Conservation (phyloP, 1,139 yeast genomes). For the Zygosaccharomyces sapae region DNA sequence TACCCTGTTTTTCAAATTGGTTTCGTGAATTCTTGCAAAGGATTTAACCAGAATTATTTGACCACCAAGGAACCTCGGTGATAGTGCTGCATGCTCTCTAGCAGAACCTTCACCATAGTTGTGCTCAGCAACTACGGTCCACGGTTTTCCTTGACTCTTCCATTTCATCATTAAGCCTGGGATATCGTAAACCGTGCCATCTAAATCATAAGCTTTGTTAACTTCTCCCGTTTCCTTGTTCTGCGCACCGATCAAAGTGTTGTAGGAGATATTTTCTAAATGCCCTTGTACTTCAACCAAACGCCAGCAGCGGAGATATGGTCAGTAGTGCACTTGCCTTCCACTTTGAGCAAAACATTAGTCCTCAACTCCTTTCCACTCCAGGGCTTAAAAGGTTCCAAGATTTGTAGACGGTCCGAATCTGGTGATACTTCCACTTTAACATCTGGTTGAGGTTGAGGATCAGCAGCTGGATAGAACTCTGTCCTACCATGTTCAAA, state of each 20-base stretch:
- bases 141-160: constrained; percentile 78
- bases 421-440: constrained; percentile 69
- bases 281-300: constrained; percentile 99
- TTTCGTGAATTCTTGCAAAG: constrained; percentile 92
- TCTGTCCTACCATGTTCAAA: constrained; percentile 77
- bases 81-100: constrained; percentile 96
- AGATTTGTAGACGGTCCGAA: constrained; percentile 74
- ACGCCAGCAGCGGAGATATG: constrained; percentile 98
- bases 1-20: constrained; percentile 94
- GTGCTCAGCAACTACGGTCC: constrained; percentile 96
- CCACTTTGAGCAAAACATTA: constrained; percentile 78
- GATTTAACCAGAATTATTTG: constrained; percentile 84
- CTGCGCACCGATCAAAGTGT: constrained; percentile 94
- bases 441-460: constrained; percentile 67
- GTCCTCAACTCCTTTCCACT: constrained; percentile 74
- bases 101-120: constrained; percentile 99
- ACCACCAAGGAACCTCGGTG: constrained; percentile 93
- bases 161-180: constrained; percentile 97
- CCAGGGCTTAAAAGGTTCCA: constrained; percentile 88
- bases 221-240: constrained; percentile 96
- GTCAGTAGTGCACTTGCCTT: constrained; percentile 97
- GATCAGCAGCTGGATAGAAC: constrained; percentile 80
- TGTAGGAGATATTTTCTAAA: constrained; percentile 88
- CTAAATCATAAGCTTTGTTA: constrained; percentile 81
- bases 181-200: constrained; percentile 72